Conservation (phyloP, 2,329 filamentous ascomycete genomes). For the Nothophoma quercina region DNA sequence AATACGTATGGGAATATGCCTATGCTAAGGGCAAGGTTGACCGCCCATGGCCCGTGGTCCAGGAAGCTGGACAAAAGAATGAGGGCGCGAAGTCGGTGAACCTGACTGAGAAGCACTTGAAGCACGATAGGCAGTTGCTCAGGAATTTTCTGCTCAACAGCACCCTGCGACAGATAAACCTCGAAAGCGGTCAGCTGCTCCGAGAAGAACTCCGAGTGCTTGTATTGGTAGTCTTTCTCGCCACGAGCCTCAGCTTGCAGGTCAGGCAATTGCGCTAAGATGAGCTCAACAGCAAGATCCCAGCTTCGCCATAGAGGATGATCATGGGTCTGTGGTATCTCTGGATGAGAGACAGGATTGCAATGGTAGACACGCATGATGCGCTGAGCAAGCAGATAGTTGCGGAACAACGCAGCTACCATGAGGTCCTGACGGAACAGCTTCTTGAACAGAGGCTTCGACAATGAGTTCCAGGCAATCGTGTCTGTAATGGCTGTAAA, state of each 20-base stretch:
- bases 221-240: constrained; percentile 83
- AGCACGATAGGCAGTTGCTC: constrained; percentile 96
- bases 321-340: constrained; percentile 92
- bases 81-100: constrained; percentile 87
- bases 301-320: constrained; percentile 97
- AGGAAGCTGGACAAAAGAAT: constrained; percentile 93
- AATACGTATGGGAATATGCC: constrained; percentile 99
- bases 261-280: constrained; percentile 85
- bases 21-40: constrained; percentile 96
- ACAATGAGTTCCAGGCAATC: constrained; percentile 96
- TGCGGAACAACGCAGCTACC: constrained; percentile 97
- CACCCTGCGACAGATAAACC: constrained; percentile 87
- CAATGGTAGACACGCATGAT: constrained; percentile 98
- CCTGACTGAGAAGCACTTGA: constrained; percentile 94
- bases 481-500: constrained; percentile 99
- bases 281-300: constrained; percentile 97
- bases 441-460: constrained; percentile 90
- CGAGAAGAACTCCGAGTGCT: constrained; percentile 94
- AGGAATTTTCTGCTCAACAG: constrained; percentile 83
- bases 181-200: constrained; percentile 98
- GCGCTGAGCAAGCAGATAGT: constrained; percentile 91
- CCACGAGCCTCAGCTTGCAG: constrained; percentile 79
- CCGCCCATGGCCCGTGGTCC: constrained; percentile 95
- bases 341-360: constrained; percentile 89
- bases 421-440: constrained; percentile 97